Evolutionary conservation across 2,329 filamentous ascomycete species (phyloP).

Genomic region (Gliomastix tumulicola): DNA sequence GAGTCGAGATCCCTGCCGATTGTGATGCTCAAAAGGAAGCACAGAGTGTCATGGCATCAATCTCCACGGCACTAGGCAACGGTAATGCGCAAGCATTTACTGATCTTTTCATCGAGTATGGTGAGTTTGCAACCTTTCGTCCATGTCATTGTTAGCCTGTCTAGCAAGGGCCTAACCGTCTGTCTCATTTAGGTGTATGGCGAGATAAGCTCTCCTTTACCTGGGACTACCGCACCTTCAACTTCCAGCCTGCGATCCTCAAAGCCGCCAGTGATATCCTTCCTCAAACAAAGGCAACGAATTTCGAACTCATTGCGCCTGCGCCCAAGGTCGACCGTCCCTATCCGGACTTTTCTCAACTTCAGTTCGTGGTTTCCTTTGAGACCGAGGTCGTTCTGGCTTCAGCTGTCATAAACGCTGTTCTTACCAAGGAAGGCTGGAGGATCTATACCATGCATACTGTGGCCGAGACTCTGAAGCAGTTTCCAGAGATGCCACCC

Average conservation of each 20-base stretch:
- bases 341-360: slow-evolving; percentile 1
- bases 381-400: slow-evolving; percentile 17
- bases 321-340: neutral
- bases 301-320: neutral
- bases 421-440: slow-evolving; percentile 21
- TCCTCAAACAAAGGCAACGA: slow-evolving; percentile 14
- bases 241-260: slow-evolving; percentile 27
- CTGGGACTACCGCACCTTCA: slow-evolving; percentile 42
- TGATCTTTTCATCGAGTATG: slow-evolving; percentile 15
- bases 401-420: slow-evolving; percentile 21
- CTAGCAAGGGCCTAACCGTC: too few species aligned
- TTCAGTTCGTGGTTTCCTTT: slow-evolving; percentile 6
- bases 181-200: slow-evolving; percentile 37
- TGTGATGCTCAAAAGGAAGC: slow-evolving; percentile 7
- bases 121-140: too few species aligned
- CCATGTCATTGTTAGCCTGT: too few species aligned
- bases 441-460: slow-evolving; percentile 25
- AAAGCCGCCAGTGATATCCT: slow-evolving; percentile 23
- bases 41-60: neutral
- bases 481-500: slow-evolving; percentile 18
- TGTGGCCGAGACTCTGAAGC: slow-evolving; percentile 19
- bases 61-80: neutral
- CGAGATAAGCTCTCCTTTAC: slow-evolving; percentile 44
- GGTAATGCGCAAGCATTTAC: neutral
- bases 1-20: slow-evolving; percentile 16